Evolutionary conservation across 2,329 filamentous ascomycete genomes (phyloP).

Genomic region (Clonostachys rosea): DNA sequence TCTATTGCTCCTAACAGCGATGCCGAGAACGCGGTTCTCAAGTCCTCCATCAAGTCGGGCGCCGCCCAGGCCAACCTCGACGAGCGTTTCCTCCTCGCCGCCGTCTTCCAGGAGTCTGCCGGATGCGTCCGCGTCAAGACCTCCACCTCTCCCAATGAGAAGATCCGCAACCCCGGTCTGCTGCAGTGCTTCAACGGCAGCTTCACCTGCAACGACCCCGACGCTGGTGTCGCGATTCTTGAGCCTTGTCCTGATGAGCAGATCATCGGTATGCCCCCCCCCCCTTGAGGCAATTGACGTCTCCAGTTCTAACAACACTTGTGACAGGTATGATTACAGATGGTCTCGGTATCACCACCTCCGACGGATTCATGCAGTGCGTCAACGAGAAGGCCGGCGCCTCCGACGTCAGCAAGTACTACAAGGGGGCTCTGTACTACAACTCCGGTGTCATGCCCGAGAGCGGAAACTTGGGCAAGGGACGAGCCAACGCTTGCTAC

Average conservation of each 20-base stretch:
- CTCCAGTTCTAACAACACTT: background rate
- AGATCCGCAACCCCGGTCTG: background rate
- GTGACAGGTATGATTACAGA: slow-evolving; percentile 17
- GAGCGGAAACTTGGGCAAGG: slow-evolving; percentile 19
- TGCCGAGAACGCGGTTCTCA: background rate
- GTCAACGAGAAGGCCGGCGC: slow-evolving; percentile 15
- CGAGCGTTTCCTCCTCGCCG: background rate
- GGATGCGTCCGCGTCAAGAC: slow-evolving; percentile 1
- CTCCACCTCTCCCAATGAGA: background rate
- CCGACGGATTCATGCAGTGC: slow-evolving; percentile 24
- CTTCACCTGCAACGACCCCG: background rate
- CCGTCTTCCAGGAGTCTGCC: slow-evolving; percentile 1
- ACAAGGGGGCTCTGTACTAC: slow-evolving; percentile 28
- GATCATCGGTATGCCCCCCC: background rate
- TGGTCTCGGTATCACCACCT: slow-evolving; percentile 23
- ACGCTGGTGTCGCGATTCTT: background rate
- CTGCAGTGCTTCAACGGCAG: background rate
- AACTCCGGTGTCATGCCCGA: slow-evolving; percentile 28
- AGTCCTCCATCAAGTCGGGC: background rate
- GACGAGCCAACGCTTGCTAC: slow-evolving; percentile 12
- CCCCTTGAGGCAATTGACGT: background rate
- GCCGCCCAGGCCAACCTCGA: background rate
- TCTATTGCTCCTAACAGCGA: background rate
- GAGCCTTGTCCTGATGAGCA: background rate
- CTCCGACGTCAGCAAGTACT: slow-evolving; percentile 16